A percentile compares a stretch with the other conserved stretches of the same genome.
Evolutionary conservation across 257 asterid genomes (phyloP).

Genomic region (Plantago elongata): DNA sequence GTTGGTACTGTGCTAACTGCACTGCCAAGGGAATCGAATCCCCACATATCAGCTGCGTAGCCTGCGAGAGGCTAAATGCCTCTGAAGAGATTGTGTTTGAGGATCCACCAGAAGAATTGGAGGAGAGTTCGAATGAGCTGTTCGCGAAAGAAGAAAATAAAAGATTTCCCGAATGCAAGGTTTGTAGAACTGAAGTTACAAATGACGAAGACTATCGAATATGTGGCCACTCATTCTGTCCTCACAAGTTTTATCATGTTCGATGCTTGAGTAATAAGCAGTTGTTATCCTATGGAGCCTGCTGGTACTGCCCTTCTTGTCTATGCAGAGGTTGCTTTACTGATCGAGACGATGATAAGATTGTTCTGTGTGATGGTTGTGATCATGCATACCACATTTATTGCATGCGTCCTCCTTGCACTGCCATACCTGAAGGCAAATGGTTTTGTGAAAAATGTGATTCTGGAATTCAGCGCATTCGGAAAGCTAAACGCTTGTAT

Average conservation of each 20-base stretch:
- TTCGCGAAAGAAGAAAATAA: constrained; percentile 29
- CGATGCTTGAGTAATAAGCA: constrained; percentile 65
- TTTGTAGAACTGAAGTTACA: constrained; percentile 47
- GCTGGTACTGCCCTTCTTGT: constrained; percentile 96
- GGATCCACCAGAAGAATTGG: constrained; percentile 38
- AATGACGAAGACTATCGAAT: constrained; percentile 40
- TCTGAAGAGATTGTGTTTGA: constrained; percentile 30
- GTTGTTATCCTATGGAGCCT: constrained; percentile 45
- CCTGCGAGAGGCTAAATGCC: constrained; percentile 58
- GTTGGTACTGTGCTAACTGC: constrained; percentile 82
- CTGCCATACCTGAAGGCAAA: constrained; percentile 52
- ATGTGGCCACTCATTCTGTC: constrained; percentile 74
- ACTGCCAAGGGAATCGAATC: constrained; percentile 53
- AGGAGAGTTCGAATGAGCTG: constrained; percentile 52
- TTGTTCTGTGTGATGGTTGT: constrained; percentile 84
- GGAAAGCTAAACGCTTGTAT: constrained; percentile 40
- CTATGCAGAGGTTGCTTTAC: constrained; percentile 68
- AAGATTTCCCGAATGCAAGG: constrained; percentile 42
- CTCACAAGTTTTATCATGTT: constrained; percentile 74
- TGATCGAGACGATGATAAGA: constrained; percentile 73
- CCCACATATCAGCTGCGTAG: constrained; percentile 70
- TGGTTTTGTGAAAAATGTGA: constrained; percentile 77
- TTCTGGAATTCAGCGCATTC: constrained; percentile 42
- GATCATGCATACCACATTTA: constrained; percentile 82
- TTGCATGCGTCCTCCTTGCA: constrained; percentile 70